Evolutionary conservation across 345 rosid species (phyloP), one percentile per base, ranked within the genome.

Genomic region (Salix udensis): DNA sequence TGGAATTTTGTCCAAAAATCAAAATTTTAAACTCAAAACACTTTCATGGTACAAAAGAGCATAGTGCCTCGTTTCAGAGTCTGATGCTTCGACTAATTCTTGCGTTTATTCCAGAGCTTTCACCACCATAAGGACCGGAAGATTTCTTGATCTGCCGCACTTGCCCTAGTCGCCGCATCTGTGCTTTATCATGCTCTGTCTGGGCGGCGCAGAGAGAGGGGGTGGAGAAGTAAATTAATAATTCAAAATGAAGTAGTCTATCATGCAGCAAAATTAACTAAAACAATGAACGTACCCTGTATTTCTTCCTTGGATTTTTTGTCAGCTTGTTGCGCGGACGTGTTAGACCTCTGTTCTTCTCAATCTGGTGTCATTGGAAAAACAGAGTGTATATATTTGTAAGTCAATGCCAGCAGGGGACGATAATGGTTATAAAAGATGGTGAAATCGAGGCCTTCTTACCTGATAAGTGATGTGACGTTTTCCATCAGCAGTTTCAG

Each of bases 261-360:
- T 46, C 39, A 61, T 48, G 19, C 30, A 23, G 44, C 40, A 9
- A 36, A 40, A 68, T 5, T 7, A n/a, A 16, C 34, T 4, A 66
- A 65, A 11, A 18, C 28, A 58, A 21, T 34, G 21, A 66, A n/a
- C 30, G 16, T 87, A 88, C 96, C 93, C 92, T 73, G 86, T 91
- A 87, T 46, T 92, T 94, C 91, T 89, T 91, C 80, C 98, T 88
- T 7, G 97, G 98, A 78, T 91, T 91, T 77, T 95, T 95, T 6
- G 5, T 50, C 12, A 78, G 79, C 86, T 84, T 95, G 85, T 86
- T 89, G 58, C 92, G 89, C 4, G 75, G 69, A 39, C 91, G 92
- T 7, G 96, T 91, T 74, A 95, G 76, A 74, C 97, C 96, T 84
- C 87, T 90, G 83, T 93, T 89, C 76, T 80, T 82, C 72, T 76